phyloP scores from a whole-genome alignment of 2,329 filamentous ascomycete species.

The Aspergillus phoenicis region DNA sequence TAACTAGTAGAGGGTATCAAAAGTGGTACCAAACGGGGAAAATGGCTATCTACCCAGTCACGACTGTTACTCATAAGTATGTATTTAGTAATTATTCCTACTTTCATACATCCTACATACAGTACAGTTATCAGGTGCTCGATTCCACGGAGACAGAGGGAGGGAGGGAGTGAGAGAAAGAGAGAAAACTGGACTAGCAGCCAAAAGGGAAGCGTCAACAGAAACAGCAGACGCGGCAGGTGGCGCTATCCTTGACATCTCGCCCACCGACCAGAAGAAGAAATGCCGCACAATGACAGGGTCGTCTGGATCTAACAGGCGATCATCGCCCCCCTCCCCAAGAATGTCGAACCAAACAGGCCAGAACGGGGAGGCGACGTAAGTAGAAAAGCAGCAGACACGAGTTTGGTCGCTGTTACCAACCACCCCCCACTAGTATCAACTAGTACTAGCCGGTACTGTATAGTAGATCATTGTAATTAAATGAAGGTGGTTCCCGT shows the following conservation, averaged over 20 bases:
- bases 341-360: slow-evolving; percentile 16
- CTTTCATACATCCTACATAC: no score
- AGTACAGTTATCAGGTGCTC: background rate
- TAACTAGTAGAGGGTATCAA: background rate
- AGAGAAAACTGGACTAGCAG: background rate
- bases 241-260: slow-evolving; percentile 20
- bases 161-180: background rate
- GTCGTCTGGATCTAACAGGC: slow-evolving; percentile 18
- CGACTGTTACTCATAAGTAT: no score
- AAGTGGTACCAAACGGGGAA: slow-evolving; percentile 3
- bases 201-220: slow-evolving; percentile 5
- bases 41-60: background rate
- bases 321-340: slow-evolving; percentile 20
- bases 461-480: slow-evolving; percentile 24
- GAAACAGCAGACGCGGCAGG: slow-evolving; percentile 3
- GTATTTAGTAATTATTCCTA: no score
- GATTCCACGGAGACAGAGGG: background rate
- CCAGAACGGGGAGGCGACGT: slow-evolving; percentile 16
- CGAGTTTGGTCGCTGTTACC: slow-evolving; percentile 12
- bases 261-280: slow-evolving; percentile 7
- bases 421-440: slow-evolving; percentile 15
- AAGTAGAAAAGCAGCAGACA: slow-evolving; percentile 14
- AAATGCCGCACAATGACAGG: slow-evolving; percentile 24
- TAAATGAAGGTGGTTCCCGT: background rate
- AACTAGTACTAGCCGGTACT: slow-evolving; percentile 23